Percentiles rank a stretch among this genome's conserved stretches.
Evolutionary conservation across 108 stramenopile species (phyloP).

Genomic region (Asterionellopsis glacialis): DNA sequence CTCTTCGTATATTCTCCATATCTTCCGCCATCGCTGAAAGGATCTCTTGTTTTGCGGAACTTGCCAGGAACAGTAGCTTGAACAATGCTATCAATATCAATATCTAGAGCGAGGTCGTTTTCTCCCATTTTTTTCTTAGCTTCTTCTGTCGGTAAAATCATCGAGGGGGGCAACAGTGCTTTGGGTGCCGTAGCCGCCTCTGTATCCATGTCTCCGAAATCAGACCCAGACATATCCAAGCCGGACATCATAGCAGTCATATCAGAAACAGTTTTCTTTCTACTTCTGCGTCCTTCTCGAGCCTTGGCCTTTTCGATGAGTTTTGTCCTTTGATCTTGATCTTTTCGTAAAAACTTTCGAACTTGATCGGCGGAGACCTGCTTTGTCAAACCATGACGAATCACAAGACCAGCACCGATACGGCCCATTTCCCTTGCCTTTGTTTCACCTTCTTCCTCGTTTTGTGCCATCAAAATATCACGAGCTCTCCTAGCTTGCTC

Average conservation of each 20-base stretch:
- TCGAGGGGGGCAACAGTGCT: conserved; percentile 10
- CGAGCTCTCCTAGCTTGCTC: conserved; percentile 66
- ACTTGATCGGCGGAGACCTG: conserved; percentile 65
- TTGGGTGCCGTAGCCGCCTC: neutral
- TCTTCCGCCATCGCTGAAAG: conserved; percentile 32
- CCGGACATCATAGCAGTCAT: conserved; percentile 60
- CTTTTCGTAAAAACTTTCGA: conserved; percentile 49
- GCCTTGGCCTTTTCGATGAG: conserved; percentile 68
- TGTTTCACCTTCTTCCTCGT: conserved; percentile 23
- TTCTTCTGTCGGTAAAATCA: neutral
- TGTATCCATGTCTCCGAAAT: conserved; percentile 16
- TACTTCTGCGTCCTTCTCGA: conserved; percentile 59
- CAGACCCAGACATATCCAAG: neutral
- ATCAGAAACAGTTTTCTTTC: conserved; percentile 81
- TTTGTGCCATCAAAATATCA: conserved; percentile 48
- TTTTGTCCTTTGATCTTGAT: conserved; percentile 47
- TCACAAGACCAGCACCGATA: conserved; percentile 64
- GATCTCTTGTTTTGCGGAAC: conserved; percentile 67
- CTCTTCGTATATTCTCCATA: neutral
- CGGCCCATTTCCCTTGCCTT: neutral
- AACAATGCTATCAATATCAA: conserved; percentile 4
- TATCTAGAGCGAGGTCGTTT: neutral
- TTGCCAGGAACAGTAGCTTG: conserved; percentile 74
- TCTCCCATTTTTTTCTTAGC: conserved; percentile 4
- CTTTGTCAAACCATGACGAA: conserved; percentile 73